Evolutionary conservation across 352 stramenopile species (phyloP).

Genomic region (Discostella stelligera): DNA sequence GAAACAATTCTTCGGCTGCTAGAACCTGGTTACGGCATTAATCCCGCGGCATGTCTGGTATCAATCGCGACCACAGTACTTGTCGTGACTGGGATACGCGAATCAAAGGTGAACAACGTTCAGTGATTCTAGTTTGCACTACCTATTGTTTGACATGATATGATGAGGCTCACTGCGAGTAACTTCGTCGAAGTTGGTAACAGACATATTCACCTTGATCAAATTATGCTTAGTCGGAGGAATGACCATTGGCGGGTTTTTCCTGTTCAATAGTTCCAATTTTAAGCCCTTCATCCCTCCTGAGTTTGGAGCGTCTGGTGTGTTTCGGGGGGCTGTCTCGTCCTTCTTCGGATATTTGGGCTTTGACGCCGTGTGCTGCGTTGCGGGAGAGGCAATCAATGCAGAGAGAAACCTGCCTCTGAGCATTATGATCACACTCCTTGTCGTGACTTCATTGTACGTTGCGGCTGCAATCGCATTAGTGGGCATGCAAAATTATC

Average conservation of each 20-base stretch:
- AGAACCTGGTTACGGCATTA: conserved; percentile 60
- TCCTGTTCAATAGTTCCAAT: conserved; percentile 85
- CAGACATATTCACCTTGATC: conserved; percentile 86
- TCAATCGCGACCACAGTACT: conserved; percentile 83
- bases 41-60: conserved; percentile 73
- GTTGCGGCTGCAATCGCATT: conserved; percentile 89
- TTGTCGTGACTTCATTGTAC: conserved; percentile 83
- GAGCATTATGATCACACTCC: conserved; percentile 88
- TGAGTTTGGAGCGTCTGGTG: conserved; percentile 59
- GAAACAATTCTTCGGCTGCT: conserved; percentile 34
- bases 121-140: too few relatives aligned
- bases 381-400: conserved; percentile 84
- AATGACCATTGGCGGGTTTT: conserved; percentile 89
- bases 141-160: too few relatives aligned
- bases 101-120: conserved; percentile 60
- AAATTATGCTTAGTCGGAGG: conserved; percentile 86
- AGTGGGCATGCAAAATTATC: conserved; percentile 82
- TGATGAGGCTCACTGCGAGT: too few relatives aligned
- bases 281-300: conserved; percentile 86
- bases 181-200: conserved; percentile 79
- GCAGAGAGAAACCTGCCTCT: conserved; percentile 85
- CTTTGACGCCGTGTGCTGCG: conserved; percentile 95
- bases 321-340: conserved; percentile 88
- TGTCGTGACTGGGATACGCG: conserved; percentile 85
- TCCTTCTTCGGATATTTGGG: conserved; percentile 96